Evolutionary conservation across 2,329 filamentous ascomycete genomes (phyloP), one percentile per base, ranked within the genome.

Genomic region (Curvularia hawaiiensis): DNA sequence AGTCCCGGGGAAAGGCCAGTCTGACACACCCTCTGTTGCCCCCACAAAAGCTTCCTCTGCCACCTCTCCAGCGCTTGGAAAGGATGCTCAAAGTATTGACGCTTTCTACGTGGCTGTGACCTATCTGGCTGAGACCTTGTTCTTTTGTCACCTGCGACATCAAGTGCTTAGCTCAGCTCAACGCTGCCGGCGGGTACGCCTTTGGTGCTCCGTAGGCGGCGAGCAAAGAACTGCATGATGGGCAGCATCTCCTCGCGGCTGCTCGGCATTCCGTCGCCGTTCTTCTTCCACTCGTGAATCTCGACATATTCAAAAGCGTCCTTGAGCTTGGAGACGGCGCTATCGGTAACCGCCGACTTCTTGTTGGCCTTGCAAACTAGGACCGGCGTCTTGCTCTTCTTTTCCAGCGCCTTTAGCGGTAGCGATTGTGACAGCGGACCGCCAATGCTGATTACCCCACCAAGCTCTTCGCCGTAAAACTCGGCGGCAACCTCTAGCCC

Each of bases 161-260:
- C 22, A 4, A 6, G 16, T 44, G 14, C 14, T n/a, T 44, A 22
- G 44, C 58, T 68, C 7, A 85, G 58, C 68, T 85, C 83, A 1
- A 84, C 77, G 61, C 79, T 81, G 0, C 82, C 84, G 54, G 80
- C 77, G 0, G 83, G 83, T 7, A 84, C 80, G 1, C 83, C 84
- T 54, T 77, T 80, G 43, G 75, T 78, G 65, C 83, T 85, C 61
- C 78, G 70, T 65, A 95, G 75, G 68, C 88, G 83, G 50, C 88
- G 83, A 0, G 88, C 88, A 67, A 92, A 84, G 73, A 88, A 97
- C 70, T 89, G 86, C 92, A 97, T 97, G 59, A 97, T 84, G 0
- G 93, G 92, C 68, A 93, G 72, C 84, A 96, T 93, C 81, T 98
- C 93, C 11, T 96, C 92, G 52, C 89, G 83, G 72, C 83, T 89